Evolutionary conservation across 164 flowering plant species (phyloP).

Genomic region (Chimonanthus praecox): DNA sequence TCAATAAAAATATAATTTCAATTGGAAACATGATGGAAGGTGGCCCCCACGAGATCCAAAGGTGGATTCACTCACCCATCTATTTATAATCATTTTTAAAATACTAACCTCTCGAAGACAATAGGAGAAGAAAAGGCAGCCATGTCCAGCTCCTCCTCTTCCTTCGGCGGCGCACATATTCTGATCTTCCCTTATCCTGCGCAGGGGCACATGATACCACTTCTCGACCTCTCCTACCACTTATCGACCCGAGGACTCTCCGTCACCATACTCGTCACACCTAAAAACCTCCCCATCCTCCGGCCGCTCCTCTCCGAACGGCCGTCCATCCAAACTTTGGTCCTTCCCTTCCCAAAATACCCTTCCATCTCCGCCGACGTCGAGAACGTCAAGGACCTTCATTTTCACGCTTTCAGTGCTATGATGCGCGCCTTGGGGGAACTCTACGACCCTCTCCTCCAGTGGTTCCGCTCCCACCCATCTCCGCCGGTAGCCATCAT

Average conservation of each 20-base stretch:
- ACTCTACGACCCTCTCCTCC: slow-evolving; percentile 30
- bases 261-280: slow-evolving; percentile 53
- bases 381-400: slow-evolving; percentile 44
- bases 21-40: too few relatives aligned
- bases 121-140: neutral
- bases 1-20: too few relatives aligned
- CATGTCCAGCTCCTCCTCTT: slow-evolving; percentile 2
- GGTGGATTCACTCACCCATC: too few relatives aligned
- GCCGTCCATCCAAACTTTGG: slow-evolving; percentile 29
- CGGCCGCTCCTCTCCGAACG: slow-evolving; percentile 31
- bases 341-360: slow-evolving; percentile 53
- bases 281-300: slow-evolving; percentile 53
- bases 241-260: slow-evolving; percentile 31
- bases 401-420: slow-evolving; percentile 18
- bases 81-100: too few relatives aligned
- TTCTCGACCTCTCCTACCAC: slow-evolving; percentile 55
- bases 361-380: slow-evolving; percentile 44
- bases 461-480: slow-evolving; percentile 44
- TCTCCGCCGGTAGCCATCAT: slow-evolving; percentile 48
- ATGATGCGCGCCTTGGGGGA: slow-evolving; percentile 24
- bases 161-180: slow-evolving; percentile 28
- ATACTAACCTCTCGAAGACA: too few relatives aligned
- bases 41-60: too few relatives aligned
- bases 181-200: slow-evolving; percentile 67
- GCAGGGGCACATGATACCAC: slow-evolving; percentile 65